Percentiles rank a stretch among this genome's conserved stretches.
Evolutionary conservation across 768 basidiomycete species (phyloP).

Genomic region (Inosperma sp.): DNA sequence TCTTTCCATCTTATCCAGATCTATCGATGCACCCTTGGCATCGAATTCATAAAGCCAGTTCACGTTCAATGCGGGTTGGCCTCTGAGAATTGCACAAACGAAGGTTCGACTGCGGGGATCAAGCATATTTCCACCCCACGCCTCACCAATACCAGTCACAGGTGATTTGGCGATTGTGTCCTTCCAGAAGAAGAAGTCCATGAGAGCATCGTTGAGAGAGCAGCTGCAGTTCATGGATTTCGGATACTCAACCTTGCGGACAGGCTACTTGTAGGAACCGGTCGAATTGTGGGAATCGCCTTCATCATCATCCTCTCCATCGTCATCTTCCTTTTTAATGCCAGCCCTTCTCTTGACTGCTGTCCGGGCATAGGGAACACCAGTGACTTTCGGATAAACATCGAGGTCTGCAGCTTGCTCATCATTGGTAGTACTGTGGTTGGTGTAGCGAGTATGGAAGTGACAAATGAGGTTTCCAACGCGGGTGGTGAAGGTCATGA

Average conservation of each 20-base stretch:
- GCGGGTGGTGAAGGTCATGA: not conserved
- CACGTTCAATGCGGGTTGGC: not conserved
- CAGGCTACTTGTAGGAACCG: not conserved
- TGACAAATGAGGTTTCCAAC: slow-evolving; percentile 1
- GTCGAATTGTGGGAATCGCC: not conserved
- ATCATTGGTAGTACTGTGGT: not conserved
- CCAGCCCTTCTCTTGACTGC: not conserved
- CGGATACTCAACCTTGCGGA: not conserved
- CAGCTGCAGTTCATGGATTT: not conserved
- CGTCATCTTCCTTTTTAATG: not conserved
- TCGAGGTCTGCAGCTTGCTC: not conserved
- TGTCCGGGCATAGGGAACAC: not conserved
- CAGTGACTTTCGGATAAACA: not conserved
- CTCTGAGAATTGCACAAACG: not conserved
- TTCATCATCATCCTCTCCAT: not conserved
- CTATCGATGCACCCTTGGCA: not conserved
- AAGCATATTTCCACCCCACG: not conserved
- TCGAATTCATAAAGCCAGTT: not conserved
- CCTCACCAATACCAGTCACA: not conserved
- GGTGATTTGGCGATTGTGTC: not conserved
- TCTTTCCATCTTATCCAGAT: too few relatives aligned
- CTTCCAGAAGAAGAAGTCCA: not conserved
- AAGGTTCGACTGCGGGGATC: not conserved
- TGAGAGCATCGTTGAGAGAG: not conserved
- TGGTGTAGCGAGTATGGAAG: not conserved